phyloP scores from a whole-genome alignment of 345 rosid species.

The Aquilaria malaccensis region DNA sequence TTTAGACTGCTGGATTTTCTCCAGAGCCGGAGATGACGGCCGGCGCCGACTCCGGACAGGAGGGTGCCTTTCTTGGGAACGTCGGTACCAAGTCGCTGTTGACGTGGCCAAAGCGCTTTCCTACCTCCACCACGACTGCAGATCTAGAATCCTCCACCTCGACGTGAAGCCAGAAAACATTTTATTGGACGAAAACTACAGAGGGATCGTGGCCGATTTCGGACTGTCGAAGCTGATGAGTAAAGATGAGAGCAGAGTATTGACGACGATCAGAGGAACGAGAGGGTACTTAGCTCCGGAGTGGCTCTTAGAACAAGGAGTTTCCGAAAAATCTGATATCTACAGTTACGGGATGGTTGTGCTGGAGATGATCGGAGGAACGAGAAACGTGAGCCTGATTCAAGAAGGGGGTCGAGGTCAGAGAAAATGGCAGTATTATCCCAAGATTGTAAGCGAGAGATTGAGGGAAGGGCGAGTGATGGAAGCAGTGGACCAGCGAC shows the following conservation, averaged over 20 bases:
- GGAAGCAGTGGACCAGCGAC: constrained; percentile 63
- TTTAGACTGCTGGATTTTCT: constrained; percentile 62
- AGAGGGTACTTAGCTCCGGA: constrained; percentile 68
- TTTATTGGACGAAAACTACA: constrained; percentile 42
- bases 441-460: constrained; percentile 54
- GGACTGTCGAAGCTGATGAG: constrained; percentile 61
- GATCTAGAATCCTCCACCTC: constrained; percentile 55
- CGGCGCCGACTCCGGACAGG: constrained; percentile 13
- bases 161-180: constrained; percentile 74
- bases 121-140: constrained; percentile 73
- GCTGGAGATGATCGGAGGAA: constrained; percentile 63
- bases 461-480: constrained; percentile 51
- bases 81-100: constrained; percentile 49
- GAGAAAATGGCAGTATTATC: constrained; percentile 59
- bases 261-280: constrained; percentile 65
- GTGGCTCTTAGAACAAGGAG: constrained; percentile 55
- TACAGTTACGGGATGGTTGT: constrained; percentile 76
- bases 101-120: constrained; percentile 65
- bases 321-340: constrained; percentile 67
- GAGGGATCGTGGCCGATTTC: constrained; percentile 52
- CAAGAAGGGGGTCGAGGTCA: constrained; percentile 25
- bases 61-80: constrained; percentile 69
- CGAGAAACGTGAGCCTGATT: constrained; percentile 38
- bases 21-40: neutral
- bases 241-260: constrained; percentile 48